Percentiles rank a stretch among this genome's conserved stretches.
phyloP scores from a whole-genome alignment of 768 basidiomycete species.

The Hydnomerulius pinastri region DNA sequence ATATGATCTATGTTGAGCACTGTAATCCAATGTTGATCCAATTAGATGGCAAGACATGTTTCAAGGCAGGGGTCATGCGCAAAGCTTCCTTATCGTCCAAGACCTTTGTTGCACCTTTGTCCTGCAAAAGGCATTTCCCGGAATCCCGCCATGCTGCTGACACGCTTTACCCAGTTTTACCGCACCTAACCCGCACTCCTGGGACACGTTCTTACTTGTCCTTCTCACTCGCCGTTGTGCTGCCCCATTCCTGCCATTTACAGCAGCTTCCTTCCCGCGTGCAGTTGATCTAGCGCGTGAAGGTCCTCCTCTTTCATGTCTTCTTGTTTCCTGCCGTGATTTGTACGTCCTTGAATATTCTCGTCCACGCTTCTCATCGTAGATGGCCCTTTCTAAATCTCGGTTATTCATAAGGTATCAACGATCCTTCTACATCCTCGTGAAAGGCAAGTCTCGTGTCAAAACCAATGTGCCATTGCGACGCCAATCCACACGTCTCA shows the following conservation, averaged over 20 bases:
- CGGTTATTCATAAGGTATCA: constrained; percentile 28
- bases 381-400: constrained; percentile 13
- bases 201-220: constrained; percentile 62
- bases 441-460: constrained; percentile 31
- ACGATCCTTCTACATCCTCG: constrained; percentile 18
- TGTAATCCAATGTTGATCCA: background rate
- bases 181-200: constrained; percentile 64
- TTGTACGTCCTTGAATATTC: constrained; percentile 35
- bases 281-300: constrained; percentile 28
- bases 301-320: constrained; percentile 25
- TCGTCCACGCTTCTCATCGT: constrained; percentile 30
- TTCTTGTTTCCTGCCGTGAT: constrained; percentile 25
- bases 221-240: constrained; percentile 49
- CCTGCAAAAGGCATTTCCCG: constrained; percentile 51
- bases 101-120: constrained; percentile 43
- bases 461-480: constrained; percentile 25
- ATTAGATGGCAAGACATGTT: constrained; percentile 25
- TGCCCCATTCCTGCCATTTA: constrained; percentile 60
- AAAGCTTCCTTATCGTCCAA: constrained; percentile 52
- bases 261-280: constrained; percentile 44
- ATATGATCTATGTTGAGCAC: constrained; percentile 25
- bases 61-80: constrained; percentile 21
- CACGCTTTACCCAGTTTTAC: constrained; percentile 51
- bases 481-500: constrained; percentile 37
- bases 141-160: constrained; percentile 56